Conservation (phyloP, 306 rosid genomes). For the Casuarina equisetifolia region DNA sequence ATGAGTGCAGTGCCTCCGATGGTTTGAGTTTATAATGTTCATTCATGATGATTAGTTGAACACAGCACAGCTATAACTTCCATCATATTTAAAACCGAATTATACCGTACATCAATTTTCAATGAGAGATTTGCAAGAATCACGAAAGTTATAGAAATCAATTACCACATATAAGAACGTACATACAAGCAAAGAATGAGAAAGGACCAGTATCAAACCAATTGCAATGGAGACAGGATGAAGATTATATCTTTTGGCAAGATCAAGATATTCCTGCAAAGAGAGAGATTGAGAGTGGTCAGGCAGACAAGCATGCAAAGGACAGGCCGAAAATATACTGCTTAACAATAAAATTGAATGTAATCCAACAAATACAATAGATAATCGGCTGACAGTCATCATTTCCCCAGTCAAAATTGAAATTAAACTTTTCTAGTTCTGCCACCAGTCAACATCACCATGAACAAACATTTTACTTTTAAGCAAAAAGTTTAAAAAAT, state of each 20-base stretch:
- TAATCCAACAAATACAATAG: neutral
- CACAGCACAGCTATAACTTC: neutral
- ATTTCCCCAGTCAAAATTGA: neutral
- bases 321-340: neutral
- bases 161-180: neutral
- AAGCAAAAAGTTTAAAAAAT: neutral
- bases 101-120: neutral
- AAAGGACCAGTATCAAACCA: slow-evolving; percentile 48
- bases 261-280: slow-evolving; percentile 66
- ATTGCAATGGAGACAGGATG: slow-evolving; percentile 88
- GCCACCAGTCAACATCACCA: neutral
- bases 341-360: neutral
- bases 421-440: neutral
- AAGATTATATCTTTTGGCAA: slow-evolving; percentile 55
- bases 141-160: neutral
- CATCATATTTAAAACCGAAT: neutral
- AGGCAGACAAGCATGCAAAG: slow-evolving; percentile 9
- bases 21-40: neutral
- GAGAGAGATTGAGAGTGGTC: slow-evolving; percentile 21
- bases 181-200: neutral
- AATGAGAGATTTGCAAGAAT: neutral
- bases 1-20: neutral
- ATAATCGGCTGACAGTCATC: neutral
- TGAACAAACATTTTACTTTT: neutral
- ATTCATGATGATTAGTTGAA: neutral